Percentiles rank a stretch among this genome's conserved stretches.
Evolutionary conservation across 2,329 filamentous ascomycete genomes (phyloP).

Genomic region (Colletotrichum liriopes): DNA sequence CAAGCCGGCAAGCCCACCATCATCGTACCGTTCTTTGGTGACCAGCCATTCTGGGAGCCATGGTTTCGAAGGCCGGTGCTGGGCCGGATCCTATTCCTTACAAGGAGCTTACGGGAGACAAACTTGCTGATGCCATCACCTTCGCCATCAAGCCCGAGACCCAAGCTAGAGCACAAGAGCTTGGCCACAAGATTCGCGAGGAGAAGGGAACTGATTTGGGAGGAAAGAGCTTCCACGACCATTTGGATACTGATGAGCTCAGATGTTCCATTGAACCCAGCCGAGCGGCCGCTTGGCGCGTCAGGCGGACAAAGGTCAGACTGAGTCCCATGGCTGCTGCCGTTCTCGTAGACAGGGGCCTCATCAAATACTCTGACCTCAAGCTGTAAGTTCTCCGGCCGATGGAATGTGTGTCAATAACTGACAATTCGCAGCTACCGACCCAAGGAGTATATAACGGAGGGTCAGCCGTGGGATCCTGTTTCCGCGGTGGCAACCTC

Average conservation of each 20-base stretch:
- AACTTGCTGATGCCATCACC: conserved; percentile 75
- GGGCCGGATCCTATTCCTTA: conserved; percentile 80
- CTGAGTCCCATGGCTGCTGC: conserved; percentile 82
- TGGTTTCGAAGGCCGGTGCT: conserved; percentile 80
- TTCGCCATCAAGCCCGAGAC: conserved; percentile 74
- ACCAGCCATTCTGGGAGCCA: conserved; percentile 87
- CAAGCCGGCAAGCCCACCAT: conserved; percentile 85
- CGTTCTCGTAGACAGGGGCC: conserved; percentile 75
- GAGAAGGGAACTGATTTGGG: conserved; percentile 77
- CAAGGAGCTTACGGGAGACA: conserved; percentile 76
- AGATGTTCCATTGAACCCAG: conserved; percentile 79
- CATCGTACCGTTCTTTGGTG: conserved; percentile 89
- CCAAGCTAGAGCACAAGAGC: conserved; percentile 66
- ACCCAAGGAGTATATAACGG: conserved; percentile 79
- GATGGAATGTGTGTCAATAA: too few relatives aligned
- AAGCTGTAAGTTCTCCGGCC: conserved; percentile 73
- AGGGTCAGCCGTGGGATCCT: conserved; percentile 84
- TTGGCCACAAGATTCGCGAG: conserved; percentile 76
- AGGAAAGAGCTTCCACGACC: conserved; percentile 79
- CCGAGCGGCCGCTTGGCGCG: conserved; percentile 81
- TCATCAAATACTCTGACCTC: conserved; percentile 78
- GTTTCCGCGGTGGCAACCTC: conserved; percentile 84
- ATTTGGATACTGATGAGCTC: conserved; percentile 76
- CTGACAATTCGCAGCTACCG: conserved; percentile 58
- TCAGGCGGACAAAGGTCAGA: conserved; percentile 76